Percentiles rank a stretch among this genome's conserved stretches.
phyloP scores from a whole-genome alignment of 257 asterid genomes.

The Craterostigma plantagineum region DNA sequence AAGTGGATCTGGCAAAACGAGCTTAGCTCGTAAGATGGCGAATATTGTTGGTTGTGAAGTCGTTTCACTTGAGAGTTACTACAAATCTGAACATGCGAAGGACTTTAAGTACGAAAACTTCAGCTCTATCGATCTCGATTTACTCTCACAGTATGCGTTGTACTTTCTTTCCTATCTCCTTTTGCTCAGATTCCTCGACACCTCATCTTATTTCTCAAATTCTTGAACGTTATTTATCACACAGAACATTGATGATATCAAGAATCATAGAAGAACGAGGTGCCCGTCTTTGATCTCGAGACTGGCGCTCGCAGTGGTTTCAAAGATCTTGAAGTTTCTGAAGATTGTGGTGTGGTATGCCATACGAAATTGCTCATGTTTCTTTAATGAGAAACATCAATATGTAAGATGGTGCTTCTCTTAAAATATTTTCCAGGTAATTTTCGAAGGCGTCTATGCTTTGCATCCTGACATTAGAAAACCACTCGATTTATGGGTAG shows the following conservation, averaged over 20 bases:
- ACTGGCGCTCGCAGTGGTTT: slow-evolving; percentile 81
- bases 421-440: slow-evolving; percentile 37
- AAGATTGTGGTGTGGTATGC: slow-evolving; percentile 97
- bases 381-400: not conserved
- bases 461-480: slow-evolving; percentile 89
- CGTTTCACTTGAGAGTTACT: slow-evolving; percentile 94
- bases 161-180: slow-evolving; percentile 8
- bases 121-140: slow-evolving; percentile 83
- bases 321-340: slow-evolving; percentile 85
- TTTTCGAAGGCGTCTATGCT: slow-evolving; percentile 96
- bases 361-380: not conserved
- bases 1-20: slow-evolving; percentile 97
- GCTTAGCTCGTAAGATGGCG: slow-evolving; percentile 99
- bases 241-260: slow-evolving; percentile 82
- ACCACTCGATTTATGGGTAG: slow-evolving; percentile 90
- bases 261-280: slow-evolving; percentile 55
- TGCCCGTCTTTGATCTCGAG: slow-evolving; percentile 84
- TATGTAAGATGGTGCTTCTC: not conserved
- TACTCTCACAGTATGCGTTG: slow-evolving; percentile 60
- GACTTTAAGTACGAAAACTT: slow-evolving; percentile 88
- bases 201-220: slow-evolving; percentile 1
- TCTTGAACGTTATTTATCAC: slow-evolving; percentile 10
- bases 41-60: slow-evolving; percentile 98
- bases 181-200: not conserved
- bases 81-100: slow-evolving; percentile 68